Evolutionary conservation across 371 early-diverging fungal genomes (phyloP).

Genomic region (Circinella umbellata): DNA sequence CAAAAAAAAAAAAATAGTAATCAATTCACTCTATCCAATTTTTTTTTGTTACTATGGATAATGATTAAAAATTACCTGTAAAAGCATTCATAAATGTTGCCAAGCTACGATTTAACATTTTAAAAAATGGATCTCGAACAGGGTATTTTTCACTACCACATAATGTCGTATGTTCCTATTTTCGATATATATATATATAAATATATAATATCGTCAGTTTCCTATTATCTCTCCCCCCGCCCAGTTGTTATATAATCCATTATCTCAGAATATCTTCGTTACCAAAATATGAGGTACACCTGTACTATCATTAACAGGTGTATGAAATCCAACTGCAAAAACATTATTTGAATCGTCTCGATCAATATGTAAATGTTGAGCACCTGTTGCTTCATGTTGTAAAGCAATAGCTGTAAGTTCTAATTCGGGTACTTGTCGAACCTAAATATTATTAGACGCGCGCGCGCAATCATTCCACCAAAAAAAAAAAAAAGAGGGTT

Average conservation of each 20-base stretch:
- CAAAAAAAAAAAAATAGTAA: background rate
- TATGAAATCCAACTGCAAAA: constrained; percentile 90
- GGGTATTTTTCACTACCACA: constrained; percentile 91
- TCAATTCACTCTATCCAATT: too few species aligned
- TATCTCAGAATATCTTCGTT: constrained; percentile 3
- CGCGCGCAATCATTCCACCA: too few species aligned
- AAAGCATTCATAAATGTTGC: constrained; percentile 97
- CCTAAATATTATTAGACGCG: constrained; percentile 24
- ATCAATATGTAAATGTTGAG: constrained; percentile 86
- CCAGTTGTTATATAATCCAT: background rate
- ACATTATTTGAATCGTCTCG: constrained; percentile 91
- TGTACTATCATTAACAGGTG: constrained; percentile 80
- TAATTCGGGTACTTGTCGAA: constrained; percentile 64
- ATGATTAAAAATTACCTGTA: constrained; percentile 62
- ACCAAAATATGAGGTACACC: constrained; percentile 94
- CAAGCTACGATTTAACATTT: constrained; percentile 95
- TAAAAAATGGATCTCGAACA: constrained; percentile 96
- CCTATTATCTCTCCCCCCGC: too few species aligned
- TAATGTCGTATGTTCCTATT: constrained; percentile 89
- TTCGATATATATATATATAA: background rate
- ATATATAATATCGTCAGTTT: too few species aligned
- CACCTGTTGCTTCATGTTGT: constrained; percentile 82
- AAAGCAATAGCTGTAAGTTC: constrained; percentile 70
- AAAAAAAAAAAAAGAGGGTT: too few species aligned
- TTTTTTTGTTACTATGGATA: too few species aligned